phyloP scores from a whole-genome alignment of 257 asterid genomes.

The Avicennia marina region DNA sequence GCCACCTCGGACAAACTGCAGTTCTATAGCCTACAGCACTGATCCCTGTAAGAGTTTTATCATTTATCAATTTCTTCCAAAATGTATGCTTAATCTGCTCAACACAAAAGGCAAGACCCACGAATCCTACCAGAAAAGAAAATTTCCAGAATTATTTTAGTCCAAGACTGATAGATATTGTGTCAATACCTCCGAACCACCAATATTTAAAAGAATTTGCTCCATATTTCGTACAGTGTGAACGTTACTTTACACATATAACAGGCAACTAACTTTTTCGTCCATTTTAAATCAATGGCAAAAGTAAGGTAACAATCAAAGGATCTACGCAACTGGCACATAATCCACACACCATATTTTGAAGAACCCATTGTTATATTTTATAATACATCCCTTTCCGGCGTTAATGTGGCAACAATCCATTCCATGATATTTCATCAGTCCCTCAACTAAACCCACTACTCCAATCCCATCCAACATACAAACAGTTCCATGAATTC shows the following conservation, averaged over 20 bases:
- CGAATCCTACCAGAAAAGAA: background rate
- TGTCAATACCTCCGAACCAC: background rate
- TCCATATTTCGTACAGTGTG: background rate
- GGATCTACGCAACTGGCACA: no score
- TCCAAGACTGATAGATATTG: background rate
- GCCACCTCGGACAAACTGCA: background rate
- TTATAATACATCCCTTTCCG: no score
- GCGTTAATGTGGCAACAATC: no score
- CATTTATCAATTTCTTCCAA: background rate
- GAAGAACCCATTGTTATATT: no score
- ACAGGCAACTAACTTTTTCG: background rate
- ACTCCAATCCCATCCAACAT: no score
- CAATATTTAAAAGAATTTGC: conserved; percentile 1
- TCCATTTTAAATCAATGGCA: no score
- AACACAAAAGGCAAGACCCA: background rate
- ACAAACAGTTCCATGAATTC: no score
- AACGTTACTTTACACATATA: background rate
- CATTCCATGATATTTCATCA: no score
- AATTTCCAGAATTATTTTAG: background rate
- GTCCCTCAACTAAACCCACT: no score
- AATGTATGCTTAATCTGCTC: background rate
- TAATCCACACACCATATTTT: no score
- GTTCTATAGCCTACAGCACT: background rate
- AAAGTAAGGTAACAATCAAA: no score
- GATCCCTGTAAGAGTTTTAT: background rate